Base-by-base conservation (phyloP, 371 early-diverging fungal genomes). In the Zancudomyces culisetae region DNA sequence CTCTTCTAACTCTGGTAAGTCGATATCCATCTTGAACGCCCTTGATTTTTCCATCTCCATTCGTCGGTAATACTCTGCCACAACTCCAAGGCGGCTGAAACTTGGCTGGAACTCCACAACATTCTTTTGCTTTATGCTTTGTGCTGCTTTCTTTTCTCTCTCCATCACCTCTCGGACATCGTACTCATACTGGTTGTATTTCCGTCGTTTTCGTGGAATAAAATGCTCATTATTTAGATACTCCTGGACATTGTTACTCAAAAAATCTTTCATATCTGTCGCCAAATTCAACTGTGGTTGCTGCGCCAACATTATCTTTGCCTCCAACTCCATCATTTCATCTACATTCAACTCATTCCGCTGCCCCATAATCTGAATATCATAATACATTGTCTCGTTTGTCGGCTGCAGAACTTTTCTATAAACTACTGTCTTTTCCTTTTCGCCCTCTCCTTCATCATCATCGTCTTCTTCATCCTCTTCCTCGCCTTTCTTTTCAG, bases 101-200 rank as follows among this genome's bases (percentile, higher is more conserved):
- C 62, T 66, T 18, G 66, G 66, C 54, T 65, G 62, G 40, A 66
- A 66, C 41, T 66, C 66, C 54, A 55, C 59, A n/a, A n/a, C n/a
- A n/a, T n/a, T n/a, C 15, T 20, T 43, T 19, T 49, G 55, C 35
- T 35, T 35, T 6, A 10, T 35, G 35, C 35, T 35, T 64, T 63
- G 62, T 10, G 62, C 40, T 4, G 57, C 55, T 48, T 63, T 51
- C 55, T 56, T 58, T 29, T 53, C 53, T 42, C 58, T 66, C 53
- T 66, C 66, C 30, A 58, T 55, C 51, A 53, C 64, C 55, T 62
- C 66, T 0, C 60, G 55, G 0, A 64, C 67, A 45, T 65, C 66
- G 21, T 60, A 49, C 54, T 66, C 66, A 0, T 58, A 54, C 39
- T 61, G 62, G 41, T 66, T 66, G 62, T 56, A 66, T 43, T 66